Evolutionary conservation across 2,329 filamentous ascomycete species (phyloP).

Genomic region (Furcasterigmium furcatum): DNA sequence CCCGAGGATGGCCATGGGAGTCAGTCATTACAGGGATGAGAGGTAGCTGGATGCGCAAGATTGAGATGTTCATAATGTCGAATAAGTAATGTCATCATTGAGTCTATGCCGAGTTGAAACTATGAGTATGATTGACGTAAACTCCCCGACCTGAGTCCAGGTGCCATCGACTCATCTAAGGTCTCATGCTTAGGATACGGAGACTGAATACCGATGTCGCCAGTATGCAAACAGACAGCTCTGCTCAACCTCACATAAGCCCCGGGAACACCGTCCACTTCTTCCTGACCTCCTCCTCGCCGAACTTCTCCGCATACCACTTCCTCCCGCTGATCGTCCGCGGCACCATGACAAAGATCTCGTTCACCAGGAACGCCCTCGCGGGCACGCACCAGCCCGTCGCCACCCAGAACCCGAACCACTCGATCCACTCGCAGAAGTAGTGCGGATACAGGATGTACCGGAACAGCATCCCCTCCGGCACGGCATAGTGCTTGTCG

Average conservation of each 20-base stretch:
- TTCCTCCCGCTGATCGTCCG: slow-evolving; percentile 74
- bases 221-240: no score
- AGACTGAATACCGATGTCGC: no score
- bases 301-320: slow-evolving; percentile 91
- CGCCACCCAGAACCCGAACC: slow-evolving; percentile 83
- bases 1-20: no score
- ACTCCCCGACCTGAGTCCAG: no score
- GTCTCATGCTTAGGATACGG: no score
- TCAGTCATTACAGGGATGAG: no score
- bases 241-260: slow-evolving; percentile 27
- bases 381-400: slow-evolving; percentile 72
- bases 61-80: no score
- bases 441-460: slow-evolving; percentile 90
- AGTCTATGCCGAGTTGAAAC: no score
- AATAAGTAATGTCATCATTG: no score
- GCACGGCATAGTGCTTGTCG: slow-evolving; percentile 84
- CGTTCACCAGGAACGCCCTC: slow-evolving; percentile 79
- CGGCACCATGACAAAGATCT: slow-evolving; percentile 86
- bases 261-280: slow-evolving; percentile 69
- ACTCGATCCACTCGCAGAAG: slow-evolving; percentile 95
- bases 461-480: slow-evolving; percentile 77
- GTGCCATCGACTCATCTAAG: no score
- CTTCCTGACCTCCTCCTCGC: slow-evolving; percentile 71
- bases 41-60: no score
- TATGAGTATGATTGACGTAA: no score